Evolutionary conservation across 306 rosid species (phyloP).

Genomic region (Quercus ilex): DNA sequence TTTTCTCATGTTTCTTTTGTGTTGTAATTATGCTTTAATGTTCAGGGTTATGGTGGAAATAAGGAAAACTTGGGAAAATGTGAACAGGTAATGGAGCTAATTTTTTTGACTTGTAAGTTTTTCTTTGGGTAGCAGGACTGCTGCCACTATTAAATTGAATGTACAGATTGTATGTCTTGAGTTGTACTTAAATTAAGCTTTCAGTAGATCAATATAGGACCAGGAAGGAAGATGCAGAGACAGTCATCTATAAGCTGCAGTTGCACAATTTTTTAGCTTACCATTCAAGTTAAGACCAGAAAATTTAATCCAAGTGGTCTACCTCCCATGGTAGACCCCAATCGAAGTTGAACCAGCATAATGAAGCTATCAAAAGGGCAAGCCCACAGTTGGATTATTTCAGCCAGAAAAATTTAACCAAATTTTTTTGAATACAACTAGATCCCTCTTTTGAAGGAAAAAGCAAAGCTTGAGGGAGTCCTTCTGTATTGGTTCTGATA

Average conservation of each 20-base stretch:
- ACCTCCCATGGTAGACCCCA: too few relatives aligned
- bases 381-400: too few relatives aligned
- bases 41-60: constrained; percentile 75
- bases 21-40: constrained; percentile 26
- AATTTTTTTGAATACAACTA: too few relatives aligned
- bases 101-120: neutral
- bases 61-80: constrained; percentile 90
- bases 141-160: constrained; percentile 6
- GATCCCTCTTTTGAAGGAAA: too few relatives aligned
- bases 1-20: constrained; percentile 26
- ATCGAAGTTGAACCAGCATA: too few relatives aligned
- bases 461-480: too few relatives aligned
- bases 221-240: neutral
- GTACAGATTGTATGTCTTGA: neutral
- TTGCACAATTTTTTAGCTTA: neutral
- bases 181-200: neutral
- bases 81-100: constrained; percentile 57
- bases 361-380: too few relatives aligned
- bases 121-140: constrained; percentile 6
- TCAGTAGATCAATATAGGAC: neutral
- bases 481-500: too few relatives aligned
- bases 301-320: too few relatives aligned
- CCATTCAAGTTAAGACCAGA: neutral
- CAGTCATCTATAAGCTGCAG: neutral
- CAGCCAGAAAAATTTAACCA: too few relatives aligned